These are phyloP conservation scores for Penicillium sp. DNA, from an alignment of 2,329 filamentous ascomycete species.

Conservation along the genomic window DNA sequence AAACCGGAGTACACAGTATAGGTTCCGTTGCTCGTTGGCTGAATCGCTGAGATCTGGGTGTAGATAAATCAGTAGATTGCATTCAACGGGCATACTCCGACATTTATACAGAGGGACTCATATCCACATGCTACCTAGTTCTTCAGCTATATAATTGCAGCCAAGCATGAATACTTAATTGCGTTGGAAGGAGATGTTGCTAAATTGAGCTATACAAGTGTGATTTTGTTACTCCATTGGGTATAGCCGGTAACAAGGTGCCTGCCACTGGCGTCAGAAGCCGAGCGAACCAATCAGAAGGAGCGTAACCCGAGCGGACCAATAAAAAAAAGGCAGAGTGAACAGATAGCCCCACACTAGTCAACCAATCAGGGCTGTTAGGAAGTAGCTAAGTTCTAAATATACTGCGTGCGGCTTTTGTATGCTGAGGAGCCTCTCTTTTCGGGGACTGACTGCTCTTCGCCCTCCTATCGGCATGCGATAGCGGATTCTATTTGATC, in stretches of 20 bases:
- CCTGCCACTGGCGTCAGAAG: slow-evolving; percentile 21
- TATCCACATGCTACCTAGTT: not conserved
- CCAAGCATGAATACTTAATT: slow-evolving; percentile 17
- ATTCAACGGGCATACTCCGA: not conserved
- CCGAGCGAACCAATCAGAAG: slow-evolving; percentile 21
- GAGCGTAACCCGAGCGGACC: slow-evolving; percentile 23
- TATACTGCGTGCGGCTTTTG: not conserved
- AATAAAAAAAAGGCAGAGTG: slow-evolving; percentile 14
- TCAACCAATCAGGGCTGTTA: not conserved
- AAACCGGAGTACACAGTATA: not conserved
- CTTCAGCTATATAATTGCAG: slow-evolving; percentile 7
- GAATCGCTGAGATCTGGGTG: not conserved
- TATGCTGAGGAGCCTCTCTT: not conserved
- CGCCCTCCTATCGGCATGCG: not conserved
- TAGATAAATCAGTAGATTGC: not conserved
- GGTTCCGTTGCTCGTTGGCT: not conserved
- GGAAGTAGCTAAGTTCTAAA: slow-evolving; percentile 8
- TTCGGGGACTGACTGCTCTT: not conserved
- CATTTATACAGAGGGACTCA: not conserved
- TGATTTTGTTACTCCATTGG: slow-evolving; percentile 15
- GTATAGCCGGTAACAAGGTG: slow-evolving; percentile 5
- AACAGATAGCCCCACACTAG: not conserved
- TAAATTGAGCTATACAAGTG: slow-evolving; percentile 9
- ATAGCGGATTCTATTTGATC: not conserved
- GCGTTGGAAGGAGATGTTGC: slow-evolving; percentile 4